Percentiles rank a stretch among this genome's conserved stretches.
phyloP scores from a whole-genome alignment of 805 yeast genomes.

The Komagataella ulmi region DNA sequence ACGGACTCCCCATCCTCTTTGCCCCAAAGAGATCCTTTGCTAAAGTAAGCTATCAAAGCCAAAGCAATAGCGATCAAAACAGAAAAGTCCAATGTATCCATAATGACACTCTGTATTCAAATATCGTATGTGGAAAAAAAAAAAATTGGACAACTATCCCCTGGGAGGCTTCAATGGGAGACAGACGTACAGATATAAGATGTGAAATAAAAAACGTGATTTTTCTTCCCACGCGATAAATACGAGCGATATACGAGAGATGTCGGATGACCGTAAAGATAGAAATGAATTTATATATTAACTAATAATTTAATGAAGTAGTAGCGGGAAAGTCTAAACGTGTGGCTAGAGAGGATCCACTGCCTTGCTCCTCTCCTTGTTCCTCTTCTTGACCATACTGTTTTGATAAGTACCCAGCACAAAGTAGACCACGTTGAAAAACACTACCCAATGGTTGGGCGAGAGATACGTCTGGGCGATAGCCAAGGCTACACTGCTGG shows the following conservation, averaged over 20 bases:
- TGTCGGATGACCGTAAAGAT: not conserved
- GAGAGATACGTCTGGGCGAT: constrained; percentile 43
- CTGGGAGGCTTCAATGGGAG: not conserved
- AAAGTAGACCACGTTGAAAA: constrained; percentile 44
- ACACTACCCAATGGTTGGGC: constrained; percentile 54
- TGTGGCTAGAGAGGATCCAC: not conserved
- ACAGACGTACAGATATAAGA: not conserved
- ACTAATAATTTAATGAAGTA: not conserved
- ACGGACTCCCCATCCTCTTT: constrained; percentile 19
- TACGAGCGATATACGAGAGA: not conserved
- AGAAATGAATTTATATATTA: not conserved
- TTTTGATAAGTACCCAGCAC: constrained; percentile 52
- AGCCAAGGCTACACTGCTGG: constrained; percentile 35
- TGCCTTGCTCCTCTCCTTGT: constrained; percentile 5
- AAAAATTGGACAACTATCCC: not conserved
- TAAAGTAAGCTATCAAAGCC: constrained; percentile 55
- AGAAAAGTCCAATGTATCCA: constrained; percentile 61
- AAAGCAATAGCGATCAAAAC: constrained; percentile 53
- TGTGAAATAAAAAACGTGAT: not conserved
- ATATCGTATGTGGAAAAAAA: not conserved
- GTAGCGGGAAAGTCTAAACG: not conserved
- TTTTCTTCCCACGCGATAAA: not conserved
- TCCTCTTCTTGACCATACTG: constrained; percentile 30
- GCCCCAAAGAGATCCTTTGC: constrained; percentile 44
- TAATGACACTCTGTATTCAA: not conserved